phyloP scores from a whole-genome alignment of 345 rosid genomes.

The Linum usitatissimum region DNA sequence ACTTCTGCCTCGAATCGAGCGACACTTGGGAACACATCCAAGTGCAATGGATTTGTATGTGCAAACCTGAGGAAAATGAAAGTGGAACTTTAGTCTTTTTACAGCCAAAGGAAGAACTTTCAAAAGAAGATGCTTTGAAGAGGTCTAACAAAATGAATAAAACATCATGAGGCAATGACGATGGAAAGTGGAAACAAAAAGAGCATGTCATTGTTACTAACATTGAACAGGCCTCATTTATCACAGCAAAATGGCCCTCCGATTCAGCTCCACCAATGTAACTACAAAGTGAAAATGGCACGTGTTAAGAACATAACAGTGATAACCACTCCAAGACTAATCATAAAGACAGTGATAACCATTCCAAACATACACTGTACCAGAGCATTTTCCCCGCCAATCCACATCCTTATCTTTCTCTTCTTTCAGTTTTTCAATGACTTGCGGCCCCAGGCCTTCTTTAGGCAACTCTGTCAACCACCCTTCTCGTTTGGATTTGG shows the following conservation, averaged over 20 bases:
- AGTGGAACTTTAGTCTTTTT: constrained; percentile 2
- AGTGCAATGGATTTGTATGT: constrained; percentile 89
- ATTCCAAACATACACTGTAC: constrained; percentile 85
- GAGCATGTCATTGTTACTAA: constrained; percentile 33
- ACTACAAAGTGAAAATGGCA: constrained; percentile 29
- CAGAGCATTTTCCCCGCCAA: constrained; percentile 99
- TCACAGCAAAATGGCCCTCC: constrained; percentile 86
- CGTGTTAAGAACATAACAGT: background rate
- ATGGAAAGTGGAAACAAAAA: background rate
- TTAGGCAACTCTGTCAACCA: constrained; percentile 56
- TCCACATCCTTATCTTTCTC: constrained; percentile 56
- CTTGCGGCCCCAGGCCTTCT: constrained; percentile 51
- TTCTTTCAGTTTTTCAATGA: constrained; percentile 56
- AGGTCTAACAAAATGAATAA: background rate
- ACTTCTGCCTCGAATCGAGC: constrained; percentile 88
- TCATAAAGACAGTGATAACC: constrained; percentile 1
- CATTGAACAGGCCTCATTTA: constrained; percentile 95
- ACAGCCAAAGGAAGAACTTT: background rate
- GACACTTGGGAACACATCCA: constrained; percentile 79
- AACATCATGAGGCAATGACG: background rate
- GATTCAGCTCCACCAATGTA: constrained; percentile 83
- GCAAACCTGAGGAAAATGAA: constrained; percentile 63
- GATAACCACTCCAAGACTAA: constrained; percentile 17
- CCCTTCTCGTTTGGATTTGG: constrained; percentile 51
- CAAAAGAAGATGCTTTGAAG: background rate